Percentiles rank a stretch among this genome's conserved stretches.
These are phyloP conservation scores for Jimgerdemannia flammicorona DNA, from an alignment of 192 early-diverging fungal genomes.

Conservation along the genomic window DNA sequence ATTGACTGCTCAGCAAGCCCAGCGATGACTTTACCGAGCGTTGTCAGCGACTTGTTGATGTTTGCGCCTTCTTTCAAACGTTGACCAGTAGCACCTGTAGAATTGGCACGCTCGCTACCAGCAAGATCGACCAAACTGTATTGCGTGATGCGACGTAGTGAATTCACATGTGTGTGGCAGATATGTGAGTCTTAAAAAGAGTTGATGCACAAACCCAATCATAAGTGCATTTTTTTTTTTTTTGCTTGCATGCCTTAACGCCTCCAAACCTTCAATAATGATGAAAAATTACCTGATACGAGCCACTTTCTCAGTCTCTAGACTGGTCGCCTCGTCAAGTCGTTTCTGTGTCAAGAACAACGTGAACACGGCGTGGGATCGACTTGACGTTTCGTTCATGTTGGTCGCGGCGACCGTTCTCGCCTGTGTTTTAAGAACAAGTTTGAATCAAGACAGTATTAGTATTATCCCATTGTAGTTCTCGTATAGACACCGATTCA, in stretches of 20 bases:
- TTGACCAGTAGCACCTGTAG: constrained; percentile 79
- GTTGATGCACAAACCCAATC: not conserved
- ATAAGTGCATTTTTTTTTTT: no score
- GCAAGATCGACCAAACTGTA: constrained; percentile 87
- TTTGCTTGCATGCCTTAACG: no score
- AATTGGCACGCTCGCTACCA: constrained; percentile 86
- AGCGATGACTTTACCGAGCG: constrained; percentile 92
- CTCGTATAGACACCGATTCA: no score
- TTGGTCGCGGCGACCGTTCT: constrained; percentile 89
- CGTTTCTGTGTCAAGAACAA: constrained; percentile 67
- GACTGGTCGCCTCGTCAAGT: constrained; percentile 40
- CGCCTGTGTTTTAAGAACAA: constrained; percentile 37
- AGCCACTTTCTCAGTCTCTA: constrained; percentile 71
- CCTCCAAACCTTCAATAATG: no score
- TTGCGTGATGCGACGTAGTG: no score
- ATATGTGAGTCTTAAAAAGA: constrained; percentile 1
- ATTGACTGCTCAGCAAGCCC: constrained; percentile 72
- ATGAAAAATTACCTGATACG: constrained; percentile 52
- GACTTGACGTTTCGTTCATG: constrained; percentile 91
- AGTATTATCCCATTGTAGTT: no score
- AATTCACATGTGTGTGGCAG: constrained; percentile 5
- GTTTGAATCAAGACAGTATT: no score
- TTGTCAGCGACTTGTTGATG: constrained; percentile 91
- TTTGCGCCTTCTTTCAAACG: constrained; percentile 90
- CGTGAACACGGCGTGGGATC: constrained; percentile 86